Percentiles rank a stretch among this genome's conserved stretches.
phyloP scores from a whole-genome alignment of 371 early-diverging fungal genomes.

The Chytridium lagenaria region DNA sequence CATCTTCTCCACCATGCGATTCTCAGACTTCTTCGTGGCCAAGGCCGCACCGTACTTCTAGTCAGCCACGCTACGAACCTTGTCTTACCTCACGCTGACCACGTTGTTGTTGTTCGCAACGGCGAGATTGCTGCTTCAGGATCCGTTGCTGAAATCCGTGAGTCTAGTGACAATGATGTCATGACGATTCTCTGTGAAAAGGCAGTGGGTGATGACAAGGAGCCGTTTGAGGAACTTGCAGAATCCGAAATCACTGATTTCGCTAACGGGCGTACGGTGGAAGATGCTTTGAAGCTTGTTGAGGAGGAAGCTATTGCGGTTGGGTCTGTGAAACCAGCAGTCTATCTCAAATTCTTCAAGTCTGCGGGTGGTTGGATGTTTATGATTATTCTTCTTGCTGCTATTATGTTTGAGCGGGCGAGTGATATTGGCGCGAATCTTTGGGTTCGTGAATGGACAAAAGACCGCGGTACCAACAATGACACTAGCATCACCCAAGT shows the following conservation, averaged over 20 bases:
- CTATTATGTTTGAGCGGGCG: constrained; percentile 24
- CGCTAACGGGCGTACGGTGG: constrained; percentile 5
- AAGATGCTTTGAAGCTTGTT: constrained; percentile 26
- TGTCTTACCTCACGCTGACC: constrained; percentile 40
- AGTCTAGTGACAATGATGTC: background rate
- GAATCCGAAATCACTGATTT: background rate
- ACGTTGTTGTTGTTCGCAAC: constrained; percentile 39
- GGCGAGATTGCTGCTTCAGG: constrained; percentile 38
- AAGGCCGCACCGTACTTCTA: constrained; percentile 78
- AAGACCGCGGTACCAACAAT: background rate
- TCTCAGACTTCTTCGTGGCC: constrained; percentile 58
- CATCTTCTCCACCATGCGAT: constrained; percentile 65
- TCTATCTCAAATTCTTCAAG: constrained; percentile 49
- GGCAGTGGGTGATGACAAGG: constrained; percentile 6
- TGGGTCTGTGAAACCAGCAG: constrained; percentile 44
- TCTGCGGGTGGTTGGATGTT: constrained; percentile 52
- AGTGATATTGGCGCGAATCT: constrained; percentile 38
- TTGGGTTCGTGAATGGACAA: constrained; percentile 57
- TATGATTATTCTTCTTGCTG: constrained; percentile 21
- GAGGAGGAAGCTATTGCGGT: constrained; percentile 39
- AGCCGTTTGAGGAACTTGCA: background rate
- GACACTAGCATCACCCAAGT: no score
- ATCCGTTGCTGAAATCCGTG: constrained; percentile 6
- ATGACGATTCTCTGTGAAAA: background rate
- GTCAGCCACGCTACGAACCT: constrained; percentile 82